A percentile compares a stretch with the other conserved stretches of the same genome.
phyloP scores from a whole-genome alignment of 371 early-diverging fungal species.

The Cokeromyces recurvatus region DNA sequence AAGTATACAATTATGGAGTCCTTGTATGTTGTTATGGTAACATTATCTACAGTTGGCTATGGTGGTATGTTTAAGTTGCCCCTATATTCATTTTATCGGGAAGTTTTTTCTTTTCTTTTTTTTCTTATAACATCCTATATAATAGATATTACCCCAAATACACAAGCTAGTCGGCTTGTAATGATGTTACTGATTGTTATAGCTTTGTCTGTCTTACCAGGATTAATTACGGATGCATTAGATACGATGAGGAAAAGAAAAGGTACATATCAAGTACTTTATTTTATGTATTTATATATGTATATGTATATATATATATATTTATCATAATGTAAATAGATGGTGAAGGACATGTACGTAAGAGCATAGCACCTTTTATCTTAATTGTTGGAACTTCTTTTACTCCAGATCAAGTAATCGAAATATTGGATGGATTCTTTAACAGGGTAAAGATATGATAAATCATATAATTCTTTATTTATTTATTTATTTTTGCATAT shows the following conservation, averaged over 20 bases:
- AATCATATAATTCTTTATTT: background rate
- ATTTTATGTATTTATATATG: too few species aligned
- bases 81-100: background rate
- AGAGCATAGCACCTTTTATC: slow-evolving; percentile 52
- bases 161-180: slow-evolving; percentile 55
- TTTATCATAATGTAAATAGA: slow-evolving; percentile 9
- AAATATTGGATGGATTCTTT: slow-evolving; percentile 59
- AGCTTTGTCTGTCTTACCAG: slow-evolving; percentile 59
- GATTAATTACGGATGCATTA: slow-evolving; percentile 48
- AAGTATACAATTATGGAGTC: slow-evolving; percentile 49
- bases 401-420: slow-evolving; percentile 44
- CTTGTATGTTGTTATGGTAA: slow-evolving; percentile 59
- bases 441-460: slow-evolving; percentile 36
- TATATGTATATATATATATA: background rate
- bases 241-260: slow-evolving; percentile 51
- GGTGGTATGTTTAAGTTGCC: slow-evolving; percentile 34
- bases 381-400: slow-evolving; percentile 65
- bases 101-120: too few species aligned
- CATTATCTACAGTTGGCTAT: slow-evolving; percentile 76
- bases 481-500: background rate
- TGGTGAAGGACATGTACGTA: slow-evolving; percentile 43
- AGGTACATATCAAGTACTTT: too few species aligned
- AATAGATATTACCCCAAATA: slow-evolving; percentile 61
- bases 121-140: too few species aligned
- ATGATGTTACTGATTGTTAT: slow-evolving; percentile 67